Conservation (phyloP, 495 filamentous ascomycete species). For the Cudoniella acicularis region DNA sequence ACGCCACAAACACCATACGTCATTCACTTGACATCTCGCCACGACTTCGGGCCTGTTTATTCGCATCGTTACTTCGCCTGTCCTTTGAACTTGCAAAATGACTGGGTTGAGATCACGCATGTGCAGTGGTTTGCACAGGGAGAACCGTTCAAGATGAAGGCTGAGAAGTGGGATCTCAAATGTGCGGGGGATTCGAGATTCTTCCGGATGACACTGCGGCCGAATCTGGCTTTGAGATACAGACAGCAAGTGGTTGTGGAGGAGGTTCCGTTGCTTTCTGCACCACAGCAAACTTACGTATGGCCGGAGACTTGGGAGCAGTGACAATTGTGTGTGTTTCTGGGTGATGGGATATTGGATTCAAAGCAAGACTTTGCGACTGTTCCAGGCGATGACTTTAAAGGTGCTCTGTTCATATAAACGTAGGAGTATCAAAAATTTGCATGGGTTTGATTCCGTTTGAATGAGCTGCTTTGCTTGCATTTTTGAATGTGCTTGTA, state of each 20-base stretch:
- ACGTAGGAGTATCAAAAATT: too few species aligned
- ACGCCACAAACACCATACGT: conserved; percentile 10
- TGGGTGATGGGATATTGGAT: too few species aligned
- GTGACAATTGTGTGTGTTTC: too few species aligned
- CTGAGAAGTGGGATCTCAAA: conserved; percentile 24
- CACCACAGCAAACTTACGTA: neutral
- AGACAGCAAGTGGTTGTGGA: neutral
- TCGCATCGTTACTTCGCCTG: conserved; percentile 24
- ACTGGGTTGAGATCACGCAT: conserved; percentile 20
- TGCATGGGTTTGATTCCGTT: too few species aligned
- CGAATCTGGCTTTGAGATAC: conserved; percentile 21
- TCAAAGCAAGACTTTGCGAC: too few species aligned
- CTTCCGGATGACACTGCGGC: conserved; percentile 19
- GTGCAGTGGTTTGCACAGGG: conserved; percentile 21
- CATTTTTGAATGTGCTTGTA: too few species aligned
- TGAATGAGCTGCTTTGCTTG: too few species aligned
- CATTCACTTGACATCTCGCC: conserved; percentile 18
- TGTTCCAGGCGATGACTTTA: too few species aligned
- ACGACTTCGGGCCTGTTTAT: conserved; percentile 20
- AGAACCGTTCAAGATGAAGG: conserved; percentile 15
- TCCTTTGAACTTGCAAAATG: conserved; percentile 12
- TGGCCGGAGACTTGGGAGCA: too few species aligned
- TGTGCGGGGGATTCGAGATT: conserved; percentile 17
- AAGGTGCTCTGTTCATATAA: too few species aligned
- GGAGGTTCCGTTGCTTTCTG: neutral